Base-by-base conservation (phyloP, 2,329 filamentous ascomycete species). In the Pseudocercospora ulei region DNA sequence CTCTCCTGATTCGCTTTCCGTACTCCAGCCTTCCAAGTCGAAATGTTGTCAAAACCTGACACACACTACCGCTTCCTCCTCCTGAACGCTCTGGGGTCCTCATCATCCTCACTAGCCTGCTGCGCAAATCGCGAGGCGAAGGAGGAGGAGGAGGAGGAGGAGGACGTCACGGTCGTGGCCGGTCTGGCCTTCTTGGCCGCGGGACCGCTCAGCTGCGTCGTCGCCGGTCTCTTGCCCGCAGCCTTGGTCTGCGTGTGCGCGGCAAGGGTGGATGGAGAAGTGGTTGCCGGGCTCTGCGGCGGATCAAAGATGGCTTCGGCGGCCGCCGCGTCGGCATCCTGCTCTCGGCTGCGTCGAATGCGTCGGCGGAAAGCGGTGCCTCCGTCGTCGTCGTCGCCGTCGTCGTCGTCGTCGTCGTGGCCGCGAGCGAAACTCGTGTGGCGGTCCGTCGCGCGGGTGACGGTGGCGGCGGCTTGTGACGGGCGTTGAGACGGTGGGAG, bases 21-120 rank as follows among this genome's bases (percentile, higher is more conserved):
- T n/a, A n/a, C n/a, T n/a, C n/a, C n/a, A 25, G 23, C 23, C 12
- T n/a, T 12, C 12, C 12, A 14, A 29, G 13, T 8, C 7, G 28
- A 18, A 12, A 17, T 9, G 11, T 8, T 16, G 26, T n/a, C n/a
- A 6, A 9, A 14, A 2, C n/a, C 6, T 4, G 11, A 28, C 24
- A 7, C 1, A n/a, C 9, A 6, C 19, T 33, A 41, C 24, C 43
- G 45, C 39, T 63, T 62, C 52, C 64, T 65, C 43, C 68, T 62
- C 48, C 67, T 66, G 48, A 76, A 75, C 19, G 69, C 70, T 41
- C 68, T 61, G 46, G 70, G 71, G 50, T 75, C 72, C 6, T 49
- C 47, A 22, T 46, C 52, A 22, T 46, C 52, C 17, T 74, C 73
- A 51, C 28, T 33, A n/a, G 13, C 22, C 26, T 26, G n/a, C 4